Conservation (phyloP, 352 stramenopile genomes). For the Pythium volutum region DNA sequence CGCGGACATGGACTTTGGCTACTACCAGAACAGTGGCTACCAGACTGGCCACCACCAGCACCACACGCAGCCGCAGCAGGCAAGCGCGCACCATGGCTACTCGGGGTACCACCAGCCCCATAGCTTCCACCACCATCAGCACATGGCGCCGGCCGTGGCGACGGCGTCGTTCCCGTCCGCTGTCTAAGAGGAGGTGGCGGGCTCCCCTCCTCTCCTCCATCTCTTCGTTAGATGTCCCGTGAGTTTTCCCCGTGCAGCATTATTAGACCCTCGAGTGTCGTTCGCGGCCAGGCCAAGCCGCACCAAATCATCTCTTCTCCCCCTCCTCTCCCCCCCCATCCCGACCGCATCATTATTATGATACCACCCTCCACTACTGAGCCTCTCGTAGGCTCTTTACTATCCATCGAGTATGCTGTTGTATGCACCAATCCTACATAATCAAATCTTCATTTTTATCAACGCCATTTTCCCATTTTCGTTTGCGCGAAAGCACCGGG, state of each 20-base stretch:
- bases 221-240: not conserved
- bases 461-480: not conserved
- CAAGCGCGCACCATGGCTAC: constrained; percentile 7
- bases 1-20: constrained; percentile 18
- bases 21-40: constrained; percentile 9
- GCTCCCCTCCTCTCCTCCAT: not conserved
- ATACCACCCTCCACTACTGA: constrained; percentile 16
- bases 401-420: not conserved
- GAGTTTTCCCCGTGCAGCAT: not conserved
- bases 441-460: not conserved
- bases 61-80: not conserved
- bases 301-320: not conserved
- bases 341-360: constrained; percentile 16
- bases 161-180: constrained; percentile 23
- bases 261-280: constrained; percentile 9
- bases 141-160: constrained; percentile 15
- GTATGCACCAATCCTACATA: not conserved
- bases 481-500: not conserved
- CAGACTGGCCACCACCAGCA: not conserved
- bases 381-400: constrained; percentile 9
- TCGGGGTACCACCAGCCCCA: constrained; percentile 11
- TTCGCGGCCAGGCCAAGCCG: not conserved
- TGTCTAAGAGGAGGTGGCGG: not conserved
- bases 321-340: not conserved
- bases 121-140: constrained; percentile 20